These are phyloP conservation scores for Pelomyxa schiedti DNA, from an alignment of 78 protist genomes.

Conservation along the genomic window DNA sequence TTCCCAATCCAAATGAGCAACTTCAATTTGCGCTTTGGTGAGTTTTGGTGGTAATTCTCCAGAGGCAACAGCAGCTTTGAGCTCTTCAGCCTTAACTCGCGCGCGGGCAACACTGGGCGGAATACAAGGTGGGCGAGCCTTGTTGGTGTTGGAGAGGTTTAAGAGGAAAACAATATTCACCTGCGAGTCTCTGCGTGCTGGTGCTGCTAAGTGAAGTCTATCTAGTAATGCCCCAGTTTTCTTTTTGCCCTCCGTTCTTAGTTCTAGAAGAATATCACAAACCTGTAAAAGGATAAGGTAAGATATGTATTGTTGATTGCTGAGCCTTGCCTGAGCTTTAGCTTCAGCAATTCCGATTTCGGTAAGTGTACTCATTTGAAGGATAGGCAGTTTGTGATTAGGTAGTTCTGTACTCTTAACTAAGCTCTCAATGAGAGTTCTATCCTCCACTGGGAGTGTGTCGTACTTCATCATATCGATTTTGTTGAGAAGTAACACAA, in stretches of 20 bases:
- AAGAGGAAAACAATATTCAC: too few relatives aligned
- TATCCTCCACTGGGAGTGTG: constrained; percentile 52
- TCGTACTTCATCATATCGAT: constrained; percentile 58
- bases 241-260: constrained; percentile 57
- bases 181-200: constrained; percentile 57
- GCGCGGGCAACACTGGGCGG: constrained; percentile 33
- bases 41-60: constrained; percentile 13
- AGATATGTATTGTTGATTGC: not conserved
- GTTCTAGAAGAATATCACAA: constrained; percentile 80
- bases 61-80: constrained; percentile 7
- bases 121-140: constrained; percentile 60
- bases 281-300: constrained; percentile 35
- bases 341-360: constrained; percentile 68
- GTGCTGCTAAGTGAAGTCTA: constrained; percentile 75
- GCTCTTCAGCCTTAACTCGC: constrained; percentile 9
- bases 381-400: constrained; percentile 4
- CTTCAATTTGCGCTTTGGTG: not conserved
- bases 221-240: constrained; percentile 12
- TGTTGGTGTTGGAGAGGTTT: too few relatives aligned
- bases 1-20: not conserved
- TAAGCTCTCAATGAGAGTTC: constrained; percentile 10
- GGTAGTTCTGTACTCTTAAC: constrained; percentile 25
- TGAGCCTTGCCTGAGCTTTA: not conserved
- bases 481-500: constrained; percentile 87
- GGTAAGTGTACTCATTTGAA: constrained; percentile 55